Evolutionary conservation across 2,329 filamentous ascomycete species (phyloP).

Genomic region (Huntiella decipiens): DNA sequence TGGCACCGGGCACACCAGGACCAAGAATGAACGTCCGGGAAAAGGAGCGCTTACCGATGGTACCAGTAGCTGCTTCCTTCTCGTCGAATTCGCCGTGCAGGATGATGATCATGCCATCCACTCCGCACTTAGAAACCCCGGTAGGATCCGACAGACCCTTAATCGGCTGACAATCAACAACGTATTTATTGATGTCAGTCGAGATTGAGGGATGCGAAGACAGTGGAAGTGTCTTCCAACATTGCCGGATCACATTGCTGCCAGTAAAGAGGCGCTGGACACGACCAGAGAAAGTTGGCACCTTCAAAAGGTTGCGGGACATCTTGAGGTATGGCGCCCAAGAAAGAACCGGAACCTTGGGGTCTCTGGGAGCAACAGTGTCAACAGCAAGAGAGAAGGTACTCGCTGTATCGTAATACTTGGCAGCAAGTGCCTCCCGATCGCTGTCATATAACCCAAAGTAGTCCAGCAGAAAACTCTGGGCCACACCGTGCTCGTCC

Average conservation of each 20-base stretch:
- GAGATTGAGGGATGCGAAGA: conserved; percentile 58
- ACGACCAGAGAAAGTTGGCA: conserved; percentile 39
- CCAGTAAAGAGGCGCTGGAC: conserved; percentile 50
- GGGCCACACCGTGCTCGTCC: conserved; percentile 55
- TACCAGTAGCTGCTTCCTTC: conserved; percentile 34
- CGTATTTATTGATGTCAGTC: conserved; percentile 50
- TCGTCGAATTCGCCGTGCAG: conserved; percentile 79
- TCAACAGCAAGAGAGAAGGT: conserved; percentile 62
- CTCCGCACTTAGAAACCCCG: conserved; percentile 42
- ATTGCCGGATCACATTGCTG: conserved; percentile 40
- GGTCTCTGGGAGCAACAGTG: conserved; percentile 33
- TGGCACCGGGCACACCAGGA: conserved; percentile 45
- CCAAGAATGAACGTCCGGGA: conserved; percentile 65
- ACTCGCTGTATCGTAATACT: conserved; percentile 59
- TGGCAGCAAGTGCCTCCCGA: conserved; percentile 38
- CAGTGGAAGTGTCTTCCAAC: conserved; percentile 51
- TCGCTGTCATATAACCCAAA: conserved; percentile 57
- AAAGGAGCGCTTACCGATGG: conserved; percentile 54
- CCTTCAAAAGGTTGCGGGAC: conserved; percentile 58
- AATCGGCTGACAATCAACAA: conserved; percentile 63
- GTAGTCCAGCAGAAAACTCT: conserved; percentile 57
- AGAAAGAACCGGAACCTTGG: conserved; percentile 26
- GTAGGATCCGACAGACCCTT: conserved; percentile 52
- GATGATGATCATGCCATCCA: conserved; percentile 59
- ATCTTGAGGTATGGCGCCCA: conserved; percentile 62